Conservation (phyloP, 169 alveolate species). For the Cryptosporidium baileyi region DNA sequence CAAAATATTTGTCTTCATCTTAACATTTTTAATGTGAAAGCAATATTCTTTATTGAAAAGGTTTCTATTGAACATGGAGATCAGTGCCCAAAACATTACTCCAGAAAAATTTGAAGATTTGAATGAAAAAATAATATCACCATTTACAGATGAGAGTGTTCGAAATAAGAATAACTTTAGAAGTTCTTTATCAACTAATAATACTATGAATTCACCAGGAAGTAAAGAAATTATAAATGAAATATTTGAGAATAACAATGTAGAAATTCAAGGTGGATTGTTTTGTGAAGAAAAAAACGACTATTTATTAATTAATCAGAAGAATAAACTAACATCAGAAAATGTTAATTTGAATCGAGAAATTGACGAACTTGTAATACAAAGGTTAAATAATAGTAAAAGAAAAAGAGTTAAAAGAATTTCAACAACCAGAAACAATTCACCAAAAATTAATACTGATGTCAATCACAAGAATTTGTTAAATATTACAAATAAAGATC, state of each 20-base stretch:
- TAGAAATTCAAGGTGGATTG: not conserved
- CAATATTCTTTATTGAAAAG: no score
- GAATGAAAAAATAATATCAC: conserved; percentile 13
- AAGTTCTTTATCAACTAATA: conserved; percentile 44
- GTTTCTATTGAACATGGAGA: no score
- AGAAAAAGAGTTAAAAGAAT: conserved; percentile 18
- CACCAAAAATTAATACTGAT: conserved; percentile 30
- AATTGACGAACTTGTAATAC: conserved; percentile 34
- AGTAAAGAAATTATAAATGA: conserved; percentile 12
- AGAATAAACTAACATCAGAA: not conserved
- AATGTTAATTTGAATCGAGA: not conserved
- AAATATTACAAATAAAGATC: not conserved
- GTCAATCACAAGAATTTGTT: not conserved
- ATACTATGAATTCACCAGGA: conserved; percentile 52
- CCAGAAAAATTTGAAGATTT: no score
- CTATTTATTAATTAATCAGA: not conserved
- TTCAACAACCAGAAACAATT: no score
- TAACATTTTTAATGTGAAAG: no score
- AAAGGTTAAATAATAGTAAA: conserved; percentile 3
- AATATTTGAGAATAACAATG: not conserved
- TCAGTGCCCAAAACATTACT: no score
- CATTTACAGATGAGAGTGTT: conserved; percentile 27
- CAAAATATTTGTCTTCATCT: no score
- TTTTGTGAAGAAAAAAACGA: not conserved
- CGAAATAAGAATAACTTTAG: not conserved